These are phyloP conservation scores for Mycena rosella DNA, from an alignment of 768 basidiomycete species.

Conservation along the genomic window DNA sequence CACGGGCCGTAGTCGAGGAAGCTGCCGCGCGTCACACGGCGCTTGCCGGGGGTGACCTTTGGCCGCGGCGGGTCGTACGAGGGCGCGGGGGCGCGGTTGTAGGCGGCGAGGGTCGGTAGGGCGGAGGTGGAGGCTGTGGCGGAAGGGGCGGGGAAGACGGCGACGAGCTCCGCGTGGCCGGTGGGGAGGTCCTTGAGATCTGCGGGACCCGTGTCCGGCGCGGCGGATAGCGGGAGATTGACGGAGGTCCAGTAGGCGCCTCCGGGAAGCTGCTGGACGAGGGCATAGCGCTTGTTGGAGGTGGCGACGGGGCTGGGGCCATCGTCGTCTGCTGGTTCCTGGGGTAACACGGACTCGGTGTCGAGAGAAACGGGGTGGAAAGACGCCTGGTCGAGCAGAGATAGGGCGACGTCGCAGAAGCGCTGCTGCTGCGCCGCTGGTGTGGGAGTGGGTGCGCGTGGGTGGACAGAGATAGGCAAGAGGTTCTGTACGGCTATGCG, in stretches of 20 bases:
- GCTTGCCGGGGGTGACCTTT: constrained; percentile 53
- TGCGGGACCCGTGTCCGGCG: constrained; percentile 47
- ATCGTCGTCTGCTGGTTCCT: constrained; percentile 39
- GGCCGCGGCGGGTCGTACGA: constrained; percentile 58
- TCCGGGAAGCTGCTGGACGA: constrained; percentile 82
- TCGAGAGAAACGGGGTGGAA: constrained; percentile 61
- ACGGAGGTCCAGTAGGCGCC: constrained; percentile 87
- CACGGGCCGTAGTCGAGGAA: constrained; percentile 87
- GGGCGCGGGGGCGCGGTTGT: constrained; percentile 49
- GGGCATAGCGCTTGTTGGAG: constrained; percentile 69
- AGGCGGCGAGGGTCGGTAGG: constrained; percentile 32
- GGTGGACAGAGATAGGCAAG: constrained; percentile 74
- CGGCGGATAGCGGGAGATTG: constrained; percentile 55
- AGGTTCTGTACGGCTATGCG: constrained; percentile 77
- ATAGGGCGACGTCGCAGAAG: constrained; percentile 81
- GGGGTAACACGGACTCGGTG: constrained; percentile 57
- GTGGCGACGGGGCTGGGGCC: constrained; percentile 41
- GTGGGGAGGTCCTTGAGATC: constrained; percentile 66
- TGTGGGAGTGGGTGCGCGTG: constrained; percentile 71
- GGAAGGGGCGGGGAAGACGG: constrained; percentile 76
- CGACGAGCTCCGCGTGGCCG: constrained; percentile 82
- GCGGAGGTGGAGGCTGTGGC: constrained; percentile 49
- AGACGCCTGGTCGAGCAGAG: constrained; percentile 80
- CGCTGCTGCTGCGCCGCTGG: constrained; percentile 77
- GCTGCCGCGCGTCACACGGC: constrained; percentile 70